phyloP scores from a whole-genome alignment of 2,329 filamentous ascomycete genomes.

The Alternaria sp. region DNA sequence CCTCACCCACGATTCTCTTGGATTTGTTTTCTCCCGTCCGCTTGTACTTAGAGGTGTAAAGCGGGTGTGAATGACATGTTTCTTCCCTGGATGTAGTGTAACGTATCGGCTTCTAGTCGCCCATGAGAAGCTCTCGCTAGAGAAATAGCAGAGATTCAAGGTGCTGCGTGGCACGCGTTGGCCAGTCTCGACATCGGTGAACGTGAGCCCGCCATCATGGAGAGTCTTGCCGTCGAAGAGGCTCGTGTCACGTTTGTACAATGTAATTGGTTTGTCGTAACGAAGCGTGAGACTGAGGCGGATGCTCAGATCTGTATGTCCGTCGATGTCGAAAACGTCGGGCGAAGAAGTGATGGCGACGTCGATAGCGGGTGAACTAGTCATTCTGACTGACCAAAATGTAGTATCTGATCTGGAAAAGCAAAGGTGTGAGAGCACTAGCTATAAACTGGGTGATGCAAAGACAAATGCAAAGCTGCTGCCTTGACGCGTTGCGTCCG shows the following conservation, averaged over 20 bases:
- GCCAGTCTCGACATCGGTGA: neutral
- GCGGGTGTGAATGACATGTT: neutral
- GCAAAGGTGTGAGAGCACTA: neutral
- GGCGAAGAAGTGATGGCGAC: slow-evolving; percentile 3
- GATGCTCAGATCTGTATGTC: neutral
- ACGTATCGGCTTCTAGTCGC: neutral
- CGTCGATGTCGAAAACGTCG: slow-evolving; percentile 2
- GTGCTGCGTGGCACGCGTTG: neutral
- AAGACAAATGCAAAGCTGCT: neutral
- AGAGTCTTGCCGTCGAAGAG: slow-evolving; percentile 5
- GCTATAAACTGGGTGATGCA: neutral
- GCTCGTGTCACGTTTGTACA: neutral
- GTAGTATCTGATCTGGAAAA: neutral
- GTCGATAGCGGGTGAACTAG: neutral
- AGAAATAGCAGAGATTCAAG: neutral
- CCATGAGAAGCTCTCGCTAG: neutral
- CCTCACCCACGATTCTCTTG: neutral
- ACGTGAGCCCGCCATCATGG: neutral
- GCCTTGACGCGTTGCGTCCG: neutral
- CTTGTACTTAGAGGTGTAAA: neutral
- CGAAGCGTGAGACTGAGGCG: neutral
- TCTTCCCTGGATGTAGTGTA: neutral
- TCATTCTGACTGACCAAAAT: neutral
- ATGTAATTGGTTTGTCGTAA: neutral
- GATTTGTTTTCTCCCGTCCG: neutral